Evolutionary conservation across 2,329 filamentous ascomycete species (phyloP).

Genomic region (Aspergillus luchuensis): DNA sequence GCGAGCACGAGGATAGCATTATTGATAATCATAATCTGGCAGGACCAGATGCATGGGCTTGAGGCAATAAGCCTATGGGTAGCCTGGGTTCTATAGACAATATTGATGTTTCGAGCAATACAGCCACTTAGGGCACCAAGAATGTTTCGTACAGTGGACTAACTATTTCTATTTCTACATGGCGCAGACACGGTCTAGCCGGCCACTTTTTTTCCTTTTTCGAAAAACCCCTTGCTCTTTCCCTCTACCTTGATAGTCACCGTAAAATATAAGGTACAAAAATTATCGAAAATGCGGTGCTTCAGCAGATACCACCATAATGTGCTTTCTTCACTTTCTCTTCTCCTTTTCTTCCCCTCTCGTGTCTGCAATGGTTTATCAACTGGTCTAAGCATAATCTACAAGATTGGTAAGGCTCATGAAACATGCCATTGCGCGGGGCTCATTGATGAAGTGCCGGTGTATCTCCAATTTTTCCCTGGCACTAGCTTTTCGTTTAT

Average conservation of each 20-base stretch:
- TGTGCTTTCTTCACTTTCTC: no score
- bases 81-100: not conserved
- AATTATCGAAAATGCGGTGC: no score
- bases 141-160: not conserved
- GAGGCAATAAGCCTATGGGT: not conserved
- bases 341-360: not conserved
- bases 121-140: not conserved
- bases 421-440: not conserved
- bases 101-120: not conserved
- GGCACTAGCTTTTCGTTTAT: not conserved
- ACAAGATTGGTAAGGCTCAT: not conserved
- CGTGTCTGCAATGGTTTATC: not conserved
- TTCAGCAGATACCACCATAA: no score
- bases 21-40: not conserved
- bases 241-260: not conserved
- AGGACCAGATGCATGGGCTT: not conserved
- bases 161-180: not conserved
- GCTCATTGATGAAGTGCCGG: not conserved
- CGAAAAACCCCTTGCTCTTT: not conserved
- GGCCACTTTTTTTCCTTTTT: not conserved
- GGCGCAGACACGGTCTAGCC: not conserved
- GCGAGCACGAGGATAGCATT: conserved; percentile 44
- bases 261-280: no score
- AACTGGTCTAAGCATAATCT: not conserved
- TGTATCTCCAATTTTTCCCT: not conserved